Evolutionary conservation across 306 rosid species (phyloP).

Genomic region (Castanea sativa): DNA sequence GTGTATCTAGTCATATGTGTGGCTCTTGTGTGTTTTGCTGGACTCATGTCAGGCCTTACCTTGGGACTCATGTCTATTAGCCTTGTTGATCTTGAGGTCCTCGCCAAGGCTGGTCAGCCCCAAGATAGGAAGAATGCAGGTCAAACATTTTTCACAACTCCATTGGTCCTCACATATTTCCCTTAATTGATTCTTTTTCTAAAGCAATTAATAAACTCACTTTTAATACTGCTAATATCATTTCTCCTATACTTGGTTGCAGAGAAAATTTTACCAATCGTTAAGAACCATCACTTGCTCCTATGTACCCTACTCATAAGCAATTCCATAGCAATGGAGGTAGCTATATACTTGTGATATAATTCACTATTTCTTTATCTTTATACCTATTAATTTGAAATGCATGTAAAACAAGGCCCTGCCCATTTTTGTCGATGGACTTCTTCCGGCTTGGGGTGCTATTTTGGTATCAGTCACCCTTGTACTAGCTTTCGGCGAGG

Average conservation of each 20-base stretch:
- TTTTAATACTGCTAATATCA: neutral
- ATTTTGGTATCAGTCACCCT: constrained; percentile 48
- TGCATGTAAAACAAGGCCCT: constrained; percentile 45
- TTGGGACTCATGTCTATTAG: constrained; percentile 67
- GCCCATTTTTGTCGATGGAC: constrained; percentile 51
- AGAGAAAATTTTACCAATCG: constrained; percentile 74
- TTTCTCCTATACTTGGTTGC: constrained; percentile 12
- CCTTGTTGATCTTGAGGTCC: constrained; percentile 76
- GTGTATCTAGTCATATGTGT: constrained; percentile 32
- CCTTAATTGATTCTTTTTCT: no score
- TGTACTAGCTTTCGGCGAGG: constrained; percentile 56
- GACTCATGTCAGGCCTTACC: constrained; percentile 69
- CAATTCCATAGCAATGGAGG: constrained; percentile 79
- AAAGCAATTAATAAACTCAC: neutral
- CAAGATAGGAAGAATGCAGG: constrained; percentile 65
- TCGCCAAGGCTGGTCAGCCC: constrained; percentile 58
- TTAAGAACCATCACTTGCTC: constrained; percentile 73
- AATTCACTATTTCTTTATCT: neutral
- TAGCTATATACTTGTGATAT: constrained; percentile 12
- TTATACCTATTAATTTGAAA: neutral
- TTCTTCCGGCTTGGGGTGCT: constrained; percentile 48
- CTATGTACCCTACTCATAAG: constrained; percentile 74
- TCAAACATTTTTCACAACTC: neutral
- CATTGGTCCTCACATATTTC: neutral
- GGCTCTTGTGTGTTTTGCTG: constrained; percentile 53